phyloP scores from a whole-genome alignment of 2,329 filamentous ascomycete species.

The Nothophaeocryptopus gaeumannii region DNA sequence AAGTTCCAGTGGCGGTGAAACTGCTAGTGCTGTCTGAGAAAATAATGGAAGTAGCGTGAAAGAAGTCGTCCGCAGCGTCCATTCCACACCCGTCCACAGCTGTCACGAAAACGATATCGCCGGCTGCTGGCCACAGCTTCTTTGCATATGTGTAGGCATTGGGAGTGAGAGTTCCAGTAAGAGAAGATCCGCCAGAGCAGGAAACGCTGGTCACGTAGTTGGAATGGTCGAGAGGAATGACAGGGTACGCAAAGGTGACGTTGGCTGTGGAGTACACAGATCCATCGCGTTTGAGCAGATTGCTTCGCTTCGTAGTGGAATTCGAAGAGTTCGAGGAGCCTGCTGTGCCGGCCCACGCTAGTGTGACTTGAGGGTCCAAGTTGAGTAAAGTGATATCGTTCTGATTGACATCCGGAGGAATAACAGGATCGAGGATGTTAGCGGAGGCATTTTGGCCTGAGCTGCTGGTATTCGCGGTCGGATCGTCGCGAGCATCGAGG shows the following conservation, averaged over 20 bases:
- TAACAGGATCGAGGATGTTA: neutral
- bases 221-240: slow-evolving; percentile 11
- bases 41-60: slow-evolving; percentile 8
- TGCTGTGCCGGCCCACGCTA: slow-evolving; percentile 1
- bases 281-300: too few species aligned
- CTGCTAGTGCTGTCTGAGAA: slow-evolving; percentile 6
- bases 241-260: slow-evolving; percentile 2
- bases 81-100: slow-evolving; percentile 9
- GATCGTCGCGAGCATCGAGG: too few species aligned
- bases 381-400: neutral
- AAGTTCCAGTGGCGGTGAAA: slow-evolving; percentile 4
- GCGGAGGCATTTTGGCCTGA: too few species aligned
- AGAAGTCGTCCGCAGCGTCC: slow-evolving; percentile 9
- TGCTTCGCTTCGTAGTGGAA: too few species aligned
- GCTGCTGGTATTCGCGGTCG: too few species aligned
- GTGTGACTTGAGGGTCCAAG: neutral
- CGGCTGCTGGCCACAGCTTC: neutral
- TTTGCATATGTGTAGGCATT: slow-evolving; percentile 12
- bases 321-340: neutral
- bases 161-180: slow-evolving; percentile 5
- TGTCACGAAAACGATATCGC: slow-evolving; percentile 13
- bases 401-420: slow-evolving; percentile 2
- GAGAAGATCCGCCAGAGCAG: slow-evolving; percentile 1
- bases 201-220: slow-evolving; percentile 6
- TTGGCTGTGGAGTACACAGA: neutral